These are phyloP conservation scores for Conticribra guillardii DNA, from an alignment of 108 stramenopile genomes.

Conservation along the genomic window DNA sequence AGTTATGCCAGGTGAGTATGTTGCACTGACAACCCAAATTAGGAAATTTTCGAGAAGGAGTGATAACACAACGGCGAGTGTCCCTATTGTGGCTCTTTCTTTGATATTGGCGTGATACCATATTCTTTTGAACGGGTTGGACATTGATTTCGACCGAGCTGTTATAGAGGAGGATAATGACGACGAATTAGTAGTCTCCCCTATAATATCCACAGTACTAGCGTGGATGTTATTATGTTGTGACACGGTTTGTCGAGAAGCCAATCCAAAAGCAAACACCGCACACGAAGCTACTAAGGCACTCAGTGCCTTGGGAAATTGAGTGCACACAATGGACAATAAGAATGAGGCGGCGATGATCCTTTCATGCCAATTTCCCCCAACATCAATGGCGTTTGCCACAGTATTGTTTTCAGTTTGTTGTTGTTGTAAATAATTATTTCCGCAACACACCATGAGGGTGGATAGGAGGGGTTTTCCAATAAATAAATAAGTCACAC, in stretches of 20 bases:
- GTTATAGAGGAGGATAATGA: neutral
- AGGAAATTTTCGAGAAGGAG: slow-evolving; percentile 82
- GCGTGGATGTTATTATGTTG: neutral
- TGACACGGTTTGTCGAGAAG: slow-evolving; percentile 27
- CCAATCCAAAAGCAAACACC: slow-evolving; percentile 40
- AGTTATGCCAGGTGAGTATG: slow-evolving; percentile 56
- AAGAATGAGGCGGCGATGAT: slow-evolving; percentile 37
- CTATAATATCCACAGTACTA: neutral
- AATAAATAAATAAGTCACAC: slow-evolving; percentile 31
- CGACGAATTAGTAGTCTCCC: neutral
- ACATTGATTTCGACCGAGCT: neutral
- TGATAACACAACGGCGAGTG: slow-evolving; percentile 45
- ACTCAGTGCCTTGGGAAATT: slow-evolving; percentile 43
- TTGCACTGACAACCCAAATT: slow-evolving; percentile 86
- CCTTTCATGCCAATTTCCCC: slow-evolving; percentile 14
- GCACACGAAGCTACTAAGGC: slow-evolving; percentile 28
- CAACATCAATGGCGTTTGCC: neutral
- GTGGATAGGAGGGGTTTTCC: slow-evolving; percentile 31
- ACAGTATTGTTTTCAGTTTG: neutral
- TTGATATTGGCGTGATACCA: slow-evolving; percentile 32
- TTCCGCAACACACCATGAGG: slow-evolving; percentile 4
- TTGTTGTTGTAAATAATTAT: neutral
- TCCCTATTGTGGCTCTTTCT: slow-evolving; percentile 34
- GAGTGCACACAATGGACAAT: slow-evolving; percentile 39
- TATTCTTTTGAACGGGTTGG: slow-evolving; percentile 15